phyloP scores from a whole-genome alignment of 2,329 filamentous ascomycete species.

The Trichoderma breve region DNA sequence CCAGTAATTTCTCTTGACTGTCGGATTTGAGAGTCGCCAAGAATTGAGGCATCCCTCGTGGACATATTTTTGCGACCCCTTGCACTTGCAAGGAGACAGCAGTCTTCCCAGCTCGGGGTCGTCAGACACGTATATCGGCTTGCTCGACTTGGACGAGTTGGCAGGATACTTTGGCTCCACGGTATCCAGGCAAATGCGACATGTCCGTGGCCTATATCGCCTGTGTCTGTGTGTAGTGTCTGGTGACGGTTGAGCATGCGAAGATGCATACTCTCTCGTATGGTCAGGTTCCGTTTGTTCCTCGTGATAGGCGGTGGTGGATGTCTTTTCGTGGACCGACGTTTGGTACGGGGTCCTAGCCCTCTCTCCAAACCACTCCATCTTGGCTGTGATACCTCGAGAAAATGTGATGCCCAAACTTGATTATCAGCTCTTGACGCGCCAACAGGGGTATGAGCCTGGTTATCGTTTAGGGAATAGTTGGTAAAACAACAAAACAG shows the following conservation, averaged over 20 bases:
- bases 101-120: slow-evolving; percentile 73
- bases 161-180: slow-evolving; percentile 50
- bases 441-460: neutral
- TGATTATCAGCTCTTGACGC: neutral
- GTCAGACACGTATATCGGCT: slow-evolving; percentile 65
- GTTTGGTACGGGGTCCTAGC: slow-evolving; percentile 3
- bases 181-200: slow-evolving; percentile 83
- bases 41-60: slow-evolving; percentile 84
- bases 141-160: slow-evolving; percentile 32
- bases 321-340: slow-evolving; percentile 6
- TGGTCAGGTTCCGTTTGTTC: neutral
- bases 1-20: slow-evolving; percentile 69
- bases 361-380: slow-evolving; percentile 18
- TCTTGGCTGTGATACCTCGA: neutral
- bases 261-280: neutral
- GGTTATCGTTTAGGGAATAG: neutral
- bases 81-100: slow-evolving; percentile 88
- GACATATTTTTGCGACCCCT: slow-evolving; percentile 88
- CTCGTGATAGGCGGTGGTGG: neutral
- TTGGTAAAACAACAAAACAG: neutral
- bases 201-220: slow-evolving; percentile 70
- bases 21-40: slow-evolving; percentile 75
- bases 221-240: slow-evolving; percentile 19
- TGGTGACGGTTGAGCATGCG: slow-evolving; percentile 6
- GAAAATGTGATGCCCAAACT: neutral